A percentile compares a stretch with the other conserved stretches of the same genome.
Conservation (phyloP, 768 basidiomycete species). For the Suillus placidus region DNA sequence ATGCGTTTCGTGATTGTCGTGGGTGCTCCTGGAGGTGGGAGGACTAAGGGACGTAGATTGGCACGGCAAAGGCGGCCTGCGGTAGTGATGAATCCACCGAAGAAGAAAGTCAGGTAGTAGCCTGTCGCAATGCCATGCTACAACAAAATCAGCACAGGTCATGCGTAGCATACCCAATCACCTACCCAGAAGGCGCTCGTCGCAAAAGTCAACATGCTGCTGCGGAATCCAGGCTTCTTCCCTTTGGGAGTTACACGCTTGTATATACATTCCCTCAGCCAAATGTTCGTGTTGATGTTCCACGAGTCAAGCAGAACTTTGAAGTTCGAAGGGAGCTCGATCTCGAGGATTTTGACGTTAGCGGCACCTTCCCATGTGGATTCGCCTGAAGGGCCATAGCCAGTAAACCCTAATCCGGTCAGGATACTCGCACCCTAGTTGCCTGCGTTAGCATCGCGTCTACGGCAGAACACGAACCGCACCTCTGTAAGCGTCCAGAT, state of each 20-base stretch:
- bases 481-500: slow-evolving; percentile 95
- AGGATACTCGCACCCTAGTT: slow-evolving; percentile 87
- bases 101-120: slow-evolving; percentile 91
- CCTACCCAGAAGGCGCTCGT: slow-evolving; percentile 98
- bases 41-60: slow-evolving; percentile 83
- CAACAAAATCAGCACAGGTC: slow-evolving; percentile 4
- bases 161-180: slow-evolving; percentile 14
- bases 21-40: slow-evolving; percentile 48
- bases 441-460: slow-evolving; percentile 12
- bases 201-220: slow-evolving; percentile 89
- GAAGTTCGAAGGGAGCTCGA: slow-evolving; percentile 88
- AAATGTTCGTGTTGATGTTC: slow-evolving; percentile 97
- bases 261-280: slow-evolving; percentile 96
- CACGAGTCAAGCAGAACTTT: slow-evolving; percentile 90
- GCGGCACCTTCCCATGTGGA: slow-evolving; percentile 88
- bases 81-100: slow-evolving; percentile 85
- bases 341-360: slow-evolving; percentile 77
- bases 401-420: slow-evolving; percentile 93
- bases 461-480: not conserved
- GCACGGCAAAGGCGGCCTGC: slow-evolving; percentile 74
- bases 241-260: slow-evolving; percentile 94
- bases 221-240: slow-evolving; percentile 88
- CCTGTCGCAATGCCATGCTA: slow-evolving; percentile 91
- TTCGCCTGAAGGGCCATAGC: slow-evolving; percentile 65
- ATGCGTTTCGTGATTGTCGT: slow-evolving; percentile 56